Evolutionary conservation across 164 flowering plant species (phyloP).

Genomic region (Vitis amurensis): DNA sequence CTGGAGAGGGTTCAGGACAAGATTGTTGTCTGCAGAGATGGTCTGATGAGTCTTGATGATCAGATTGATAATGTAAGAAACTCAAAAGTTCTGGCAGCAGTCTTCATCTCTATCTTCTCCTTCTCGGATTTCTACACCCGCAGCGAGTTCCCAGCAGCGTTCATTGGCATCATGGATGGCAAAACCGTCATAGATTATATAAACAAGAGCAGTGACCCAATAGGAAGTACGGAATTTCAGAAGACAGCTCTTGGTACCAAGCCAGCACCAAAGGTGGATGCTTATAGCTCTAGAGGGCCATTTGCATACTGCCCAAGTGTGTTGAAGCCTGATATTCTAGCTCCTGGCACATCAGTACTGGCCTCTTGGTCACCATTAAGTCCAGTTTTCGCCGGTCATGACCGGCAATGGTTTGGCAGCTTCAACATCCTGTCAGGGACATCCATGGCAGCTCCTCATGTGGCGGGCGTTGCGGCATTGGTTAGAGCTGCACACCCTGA

Average conservation of each 20-base stretch:
- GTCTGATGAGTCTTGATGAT: background rate
- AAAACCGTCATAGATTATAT: conserved; percentile 17
- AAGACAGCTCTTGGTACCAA: conserved; percentile 17
- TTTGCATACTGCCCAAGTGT: conserved; percentile 21
- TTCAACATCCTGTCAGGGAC: conserved; percentile 37
- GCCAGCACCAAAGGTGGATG: conserved; percentile 34
- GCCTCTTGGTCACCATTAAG: conserved; percentile 33
- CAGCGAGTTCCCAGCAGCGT: conserved; percentile 15
- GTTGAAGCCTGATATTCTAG: conserved; percentile 39
- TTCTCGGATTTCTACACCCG: conserved; percentile 1
- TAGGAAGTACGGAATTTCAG: conserved; percentile 16
- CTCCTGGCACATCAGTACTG: conserved; percentile 30
- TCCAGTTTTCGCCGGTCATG: background rate
- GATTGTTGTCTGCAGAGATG: conserved; percentile 19
- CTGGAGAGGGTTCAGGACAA: background rate
- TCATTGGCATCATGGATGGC: conserved; percentile 10
- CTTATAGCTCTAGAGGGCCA: conserved; percentile 41
- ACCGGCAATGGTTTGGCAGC: conserved; percentile 7
- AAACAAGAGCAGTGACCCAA: background rate
- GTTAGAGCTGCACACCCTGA: conserved; percentile 39
- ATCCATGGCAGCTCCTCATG: conserved; percentile 48
- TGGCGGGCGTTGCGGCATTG: conserved; percentile 40
- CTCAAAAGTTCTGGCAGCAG: conserved; percentile 13
- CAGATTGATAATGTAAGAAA: conserved; percentile 8
- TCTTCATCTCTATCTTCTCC: conserved; percentile 13